Conservation (phyloP, 169 alveolate genomes). For the Plasmodium fragile region DNA sequence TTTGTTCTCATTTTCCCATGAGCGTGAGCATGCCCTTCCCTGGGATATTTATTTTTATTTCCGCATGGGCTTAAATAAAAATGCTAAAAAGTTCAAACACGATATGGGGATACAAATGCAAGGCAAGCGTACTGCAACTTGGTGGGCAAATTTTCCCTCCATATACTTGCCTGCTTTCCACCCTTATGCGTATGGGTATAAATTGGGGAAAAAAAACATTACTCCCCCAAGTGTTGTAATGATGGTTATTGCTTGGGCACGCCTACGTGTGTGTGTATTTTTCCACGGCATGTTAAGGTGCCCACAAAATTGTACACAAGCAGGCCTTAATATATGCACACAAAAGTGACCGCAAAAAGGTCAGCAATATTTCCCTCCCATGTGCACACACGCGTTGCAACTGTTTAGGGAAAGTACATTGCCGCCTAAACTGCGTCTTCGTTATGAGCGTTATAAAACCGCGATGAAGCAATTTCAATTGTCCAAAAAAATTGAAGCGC, state of each 20-base stretch:
- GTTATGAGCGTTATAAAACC: not conserved
- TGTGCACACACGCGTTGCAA: not conserved
- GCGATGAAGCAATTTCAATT: not conserved
- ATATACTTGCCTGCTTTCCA: not conserved
- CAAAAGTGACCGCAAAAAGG: not conserved
- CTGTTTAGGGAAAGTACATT: not conserved
- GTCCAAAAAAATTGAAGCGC: not conserved
- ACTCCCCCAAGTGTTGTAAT: not conserved
- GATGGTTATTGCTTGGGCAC: not conserved
- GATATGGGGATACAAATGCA: not conserved
- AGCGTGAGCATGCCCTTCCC: not conserved
- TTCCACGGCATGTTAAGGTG: not conserved
- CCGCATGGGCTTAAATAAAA: conserved; percentile 4
- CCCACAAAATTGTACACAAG: not conserved
- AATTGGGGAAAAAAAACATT: not conserved
- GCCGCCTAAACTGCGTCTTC: not conserved
- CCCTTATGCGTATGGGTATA: not conserved
- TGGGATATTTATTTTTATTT: not conserved
- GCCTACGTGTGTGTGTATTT: not conserved
- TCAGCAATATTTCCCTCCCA: not conserved
- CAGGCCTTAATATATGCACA: not conserved
- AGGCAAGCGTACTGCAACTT: not conserved
- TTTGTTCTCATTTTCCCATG: not conserved
- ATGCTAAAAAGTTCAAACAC: conserved; percentile 37
- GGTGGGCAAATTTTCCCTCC: not conserved